Conservation (phyloP, 306 rosid species). For the Sicyos edulis region DNA sequence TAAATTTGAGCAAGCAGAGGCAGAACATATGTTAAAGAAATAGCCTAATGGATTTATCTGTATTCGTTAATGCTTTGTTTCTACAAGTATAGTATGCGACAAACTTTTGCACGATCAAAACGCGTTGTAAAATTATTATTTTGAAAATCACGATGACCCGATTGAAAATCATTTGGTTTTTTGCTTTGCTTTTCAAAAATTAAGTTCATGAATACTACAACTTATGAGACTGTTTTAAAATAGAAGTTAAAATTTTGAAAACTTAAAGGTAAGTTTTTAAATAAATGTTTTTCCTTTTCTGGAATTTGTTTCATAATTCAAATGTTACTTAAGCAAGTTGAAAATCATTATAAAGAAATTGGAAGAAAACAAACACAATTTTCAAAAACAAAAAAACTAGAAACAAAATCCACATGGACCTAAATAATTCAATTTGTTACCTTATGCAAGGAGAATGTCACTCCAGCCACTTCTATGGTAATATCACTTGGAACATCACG, state of each 20-base stretch:
- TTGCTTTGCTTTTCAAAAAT: neutral
- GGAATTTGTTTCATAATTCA: neutral
- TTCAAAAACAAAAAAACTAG: neutral
- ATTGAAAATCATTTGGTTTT: neutral
- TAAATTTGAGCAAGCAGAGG: neutral
- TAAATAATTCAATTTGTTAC: slow-evolving; percentile 28
- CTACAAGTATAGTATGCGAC: neutral
- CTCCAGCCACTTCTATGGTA: slow-evolving; percentile 75
- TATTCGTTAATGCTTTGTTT: neutral
- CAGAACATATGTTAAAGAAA: neutral
- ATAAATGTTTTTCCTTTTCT: too few relatives aligned
- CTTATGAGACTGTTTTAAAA: too few relatives aligned
- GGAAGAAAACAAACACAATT: neutral
- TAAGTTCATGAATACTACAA: neutral
- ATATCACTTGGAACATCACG: slow-evolving; percentile 97
- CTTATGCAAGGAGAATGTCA: slow-evolving; percentile 77
- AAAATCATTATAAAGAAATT: neutral
- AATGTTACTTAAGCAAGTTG: too few relatives aligned
- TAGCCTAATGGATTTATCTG: neutral
- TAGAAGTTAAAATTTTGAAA: neutral
- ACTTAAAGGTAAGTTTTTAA: too few relatives aligned
- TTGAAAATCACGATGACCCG: neutral
- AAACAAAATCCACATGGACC: neutral
- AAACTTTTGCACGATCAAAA: neutral
- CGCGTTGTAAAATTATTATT: neutral